Percentiles rank a stretch among this genome's conserved stretches.
Evolutionary conservation across 225 moss, liverwort and hornwort species (phyloP).

Genomic region (Polytrichum commune): DNA sequence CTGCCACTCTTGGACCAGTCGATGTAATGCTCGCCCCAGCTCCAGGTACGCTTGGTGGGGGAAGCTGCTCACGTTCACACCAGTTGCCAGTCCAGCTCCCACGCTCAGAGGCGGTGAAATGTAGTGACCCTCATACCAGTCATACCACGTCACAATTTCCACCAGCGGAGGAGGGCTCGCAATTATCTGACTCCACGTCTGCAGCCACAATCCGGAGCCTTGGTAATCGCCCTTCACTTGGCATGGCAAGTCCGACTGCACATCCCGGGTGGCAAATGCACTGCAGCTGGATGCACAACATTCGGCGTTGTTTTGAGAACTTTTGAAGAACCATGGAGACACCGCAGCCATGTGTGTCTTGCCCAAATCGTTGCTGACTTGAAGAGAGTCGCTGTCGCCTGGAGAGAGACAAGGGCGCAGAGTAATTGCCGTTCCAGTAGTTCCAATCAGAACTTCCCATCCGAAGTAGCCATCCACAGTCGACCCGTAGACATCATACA

Average conservation of each 20-base stretch:
- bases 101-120: constrained; percentile 26
- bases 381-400: constrained; percentile 13
- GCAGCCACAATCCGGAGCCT: constrained; percentile 35
- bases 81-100: constrained; percentile 8
- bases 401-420: constrained; percentile 12
- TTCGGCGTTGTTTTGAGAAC: constrained; percentile 9
- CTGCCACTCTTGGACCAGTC: constrained; percentile 38
- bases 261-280: constrained; percentile 3
- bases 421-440: constrained; percentile 13
- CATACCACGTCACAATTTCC: constrained; percentile 38
- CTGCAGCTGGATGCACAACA: constrained; percentile 19
- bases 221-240: constrained; percentile 39
- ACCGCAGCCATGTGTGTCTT: constrained; percentile 41
- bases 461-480: constrained; percentile 24
- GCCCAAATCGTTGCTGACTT: constrained; percentile 10
- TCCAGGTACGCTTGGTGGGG: constrained; percentile 45
- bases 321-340: constrained; percentile 43
- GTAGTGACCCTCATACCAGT: constrained; percentile 39
- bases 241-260: constrained; percentile 19
- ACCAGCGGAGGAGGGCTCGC: constrained; percentile 20
- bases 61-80: constrained; percentile 22
- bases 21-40: constrained; percentile 44
- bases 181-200: constrained; percentile 35
- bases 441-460: constrained; percentile 30
- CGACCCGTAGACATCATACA: constrained; percentile 10